Evolutionary conservation across 176 grass and related monocot species (phyloP).

Genomic region (Ensete ventricosum): DNA sequence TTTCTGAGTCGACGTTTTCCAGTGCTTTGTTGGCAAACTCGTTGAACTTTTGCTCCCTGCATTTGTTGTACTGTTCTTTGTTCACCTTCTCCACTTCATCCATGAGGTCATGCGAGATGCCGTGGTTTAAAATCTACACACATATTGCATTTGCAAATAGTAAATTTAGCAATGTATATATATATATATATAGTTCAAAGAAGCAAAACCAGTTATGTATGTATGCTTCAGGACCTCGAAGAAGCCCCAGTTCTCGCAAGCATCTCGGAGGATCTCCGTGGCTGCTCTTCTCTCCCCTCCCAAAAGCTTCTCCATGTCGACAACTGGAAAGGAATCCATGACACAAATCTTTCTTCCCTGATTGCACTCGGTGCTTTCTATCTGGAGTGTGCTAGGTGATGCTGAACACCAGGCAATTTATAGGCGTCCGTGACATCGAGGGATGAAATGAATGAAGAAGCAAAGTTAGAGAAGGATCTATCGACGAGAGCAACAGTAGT

Average conservation of each 20-base stretch:
- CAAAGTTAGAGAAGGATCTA: background rate
- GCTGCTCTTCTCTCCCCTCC: conserved; percentile 37
- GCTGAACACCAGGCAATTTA: background rate
- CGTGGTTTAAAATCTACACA: conserved; percentile 57
- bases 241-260: conserved; percentile 94
- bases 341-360: conserved; percentile 10
- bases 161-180: too few species aligned
- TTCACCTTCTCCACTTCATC: conserved; percentile 81
- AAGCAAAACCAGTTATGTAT: background rate
- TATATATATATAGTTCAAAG: too few species aligned
- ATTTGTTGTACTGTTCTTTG: conserved; percentile 68
- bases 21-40: conserved; percentile 66
- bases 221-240: conserved; percentile 43
- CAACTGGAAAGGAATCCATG: conserved; percentile 47
- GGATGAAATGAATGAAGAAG: background rate
- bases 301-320: conserved; percentile 53
- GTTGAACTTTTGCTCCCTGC: conserved; percentile 52
- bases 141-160: too few species aligned
- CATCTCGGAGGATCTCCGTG: conserved; percentile 53
- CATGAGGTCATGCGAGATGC: conserved; percentile 65
- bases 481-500: background rate
- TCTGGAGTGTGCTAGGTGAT: background rate
- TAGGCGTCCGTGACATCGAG: background rate
- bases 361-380: too few species aligned
- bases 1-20: conserved; percentile 18